Percentiles rank a stretch among this genome's conserved stretches.
These are phyloP conservation scores for Cadophora gregata DNA, from an alignment of 2,329 filamentous ascomycete genomes.

Conservation along the genomic window DNA sequence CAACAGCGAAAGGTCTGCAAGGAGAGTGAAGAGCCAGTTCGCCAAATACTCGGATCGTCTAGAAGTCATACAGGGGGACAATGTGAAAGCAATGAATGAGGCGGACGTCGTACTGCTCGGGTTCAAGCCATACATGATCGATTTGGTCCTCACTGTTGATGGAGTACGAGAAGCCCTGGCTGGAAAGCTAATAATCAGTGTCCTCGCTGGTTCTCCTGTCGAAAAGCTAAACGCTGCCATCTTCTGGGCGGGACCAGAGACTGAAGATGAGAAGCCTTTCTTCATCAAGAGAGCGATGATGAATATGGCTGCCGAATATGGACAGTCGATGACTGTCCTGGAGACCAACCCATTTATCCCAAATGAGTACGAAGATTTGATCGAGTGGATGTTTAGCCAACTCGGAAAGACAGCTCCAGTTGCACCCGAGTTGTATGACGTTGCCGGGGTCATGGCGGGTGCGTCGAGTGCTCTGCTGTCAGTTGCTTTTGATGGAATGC, in stretches of 20 bases:
- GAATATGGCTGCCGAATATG: slow-evolving; percentile 80
- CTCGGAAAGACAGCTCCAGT: slow-evolving; percentile 75
- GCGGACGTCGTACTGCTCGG: slow-evolving; percentile 79
- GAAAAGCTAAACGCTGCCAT: slow-evolving; percentile 69
- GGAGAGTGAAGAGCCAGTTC: slow-evolving; percentile 45
- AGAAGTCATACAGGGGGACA: slow-evolving; percentile 56
- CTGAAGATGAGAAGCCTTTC: slow-evolving; percentile 45
- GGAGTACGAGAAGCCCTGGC: slow-evolving; percentile 75
- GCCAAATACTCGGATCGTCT: slow-evolving; percentile 36
- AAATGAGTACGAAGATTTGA: slow-evolving; percentile 59
- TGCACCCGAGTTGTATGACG: slow-evolving; percentile 72
- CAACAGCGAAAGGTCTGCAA: slow-evolving; percentile 47
- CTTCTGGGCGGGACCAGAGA: neutral
- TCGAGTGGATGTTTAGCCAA: slow-evolving; percentile 78
- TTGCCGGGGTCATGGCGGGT: slow-evolving; percentile 74
- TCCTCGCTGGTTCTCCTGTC: slow-evolving; percentile 78
- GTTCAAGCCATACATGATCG: slow-evolving; percentile 81
- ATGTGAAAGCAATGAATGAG: slow-evolving; percentile 69
- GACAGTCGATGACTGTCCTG: slow-evolving; percentile 84
- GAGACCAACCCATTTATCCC: slow-evolving; percentile 57
- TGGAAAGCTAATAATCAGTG: slow-evolving; percentile 83
- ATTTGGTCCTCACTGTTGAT: slow-evolving; percentile 66
- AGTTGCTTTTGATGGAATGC: slow-evolving; percentile 75
- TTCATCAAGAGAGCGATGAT: slow-evolving; percentile 81
- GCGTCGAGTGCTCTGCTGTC: slow-evolving; percentile 79